Base-by-base conservation (phyloP, 75 land plant genomes). In the Pinus tabuliformis region DNA sequence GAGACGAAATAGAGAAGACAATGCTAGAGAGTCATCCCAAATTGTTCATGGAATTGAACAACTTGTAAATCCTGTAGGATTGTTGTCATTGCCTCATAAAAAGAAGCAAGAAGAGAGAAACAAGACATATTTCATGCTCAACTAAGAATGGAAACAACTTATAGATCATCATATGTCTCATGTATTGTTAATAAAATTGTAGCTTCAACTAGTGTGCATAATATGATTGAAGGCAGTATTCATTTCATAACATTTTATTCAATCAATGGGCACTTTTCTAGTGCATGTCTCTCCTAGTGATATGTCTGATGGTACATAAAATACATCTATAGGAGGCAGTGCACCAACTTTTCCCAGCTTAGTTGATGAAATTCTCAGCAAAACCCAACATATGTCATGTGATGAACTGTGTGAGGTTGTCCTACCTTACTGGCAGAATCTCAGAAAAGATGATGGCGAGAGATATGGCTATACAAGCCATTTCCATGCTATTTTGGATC, bases 361-460 rank as follows among this genome's bases (percentile, higher is more conserved):
- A 72, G 86, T 91, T 52, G 86, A 83, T 70, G 92, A 94, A 58
- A 86, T 93, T 14, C 83, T 93, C 77, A 85, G 83, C 59, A 83
- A 82, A 73, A 86, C 80, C 30, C 78, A 68, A 61, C 60, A 81
- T n/a, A 83, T 90, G 79, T 83, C 97, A 22, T 85, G 80, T 80
- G 97, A 91, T 39, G 90, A 83, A 78, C 86, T 89, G 0, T 89
- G 92, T 77, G 82, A 89, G 76, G 92, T 87, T 56, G 97, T 91
- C 26, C 75, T 85, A 70, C 93, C 92, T 92, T 92, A 94, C 52
- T 91, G 93, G 97, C 83, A 78, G 56, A 86, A 87, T 62, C 70
- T 94, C 68, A 86, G 92, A 79, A 94, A 94, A 73, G 86, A 83
- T 76, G 91, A 87, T 86, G 97, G 97, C 60, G 92, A 94, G 81